These are phyloP conservation scores for Pythium inflatum DNA, from an alignment of 352 stramenopile genomes.

Conservation along the genomic window DNA sequence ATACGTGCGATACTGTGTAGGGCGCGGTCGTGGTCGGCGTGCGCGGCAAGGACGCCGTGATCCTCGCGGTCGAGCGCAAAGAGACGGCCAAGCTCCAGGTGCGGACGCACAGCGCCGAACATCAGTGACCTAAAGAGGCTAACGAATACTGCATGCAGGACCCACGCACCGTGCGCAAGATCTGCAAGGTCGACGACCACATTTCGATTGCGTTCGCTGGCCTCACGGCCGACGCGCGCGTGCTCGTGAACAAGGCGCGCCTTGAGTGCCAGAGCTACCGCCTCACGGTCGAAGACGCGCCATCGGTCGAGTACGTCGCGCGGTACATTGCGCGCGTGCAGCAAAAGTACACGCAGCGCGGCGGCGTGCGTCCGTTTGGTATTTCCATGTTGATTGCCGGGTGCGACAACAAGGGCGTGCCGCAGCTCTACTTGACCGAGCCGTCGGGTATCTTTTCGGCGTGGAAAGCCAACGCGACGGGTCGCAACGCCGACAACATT, in stretches of 20 bases:
- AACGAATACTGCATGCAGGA: too few relatives aligned
- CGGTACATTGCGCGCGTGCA: slow-evolving; percentile 97
- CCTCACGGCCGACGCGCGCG: slow-evolving; percentile 97
- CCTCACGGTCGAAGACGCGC: slow-evolving; percentile 94
- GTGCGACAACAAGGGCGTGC: slow-evolving; percentile 90
- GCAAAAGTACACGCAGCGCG: slow-evolving; percentile 98
- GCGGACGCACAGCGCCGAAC: too few relatives aligned
- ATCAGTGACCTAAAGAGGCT: too few relatives aligned
- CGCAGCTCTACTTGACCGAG: slow-evolving; percentile 98
- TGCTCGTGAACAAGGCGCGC: slow-evolving; percentile 97
- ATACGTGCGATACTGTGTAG: too few relatives aligned
- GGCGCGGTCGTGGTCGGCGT: slow-evolving; percentile 97
- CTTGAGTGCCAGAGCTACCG: slow-evolving; percentile 99
- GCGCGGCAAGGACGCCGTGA: slow-evolving; percentile 95
- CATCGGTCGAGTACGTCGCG: slow-evolving; percentile 95
- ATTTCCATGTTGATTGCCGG: slow-evolving; percentile 98
- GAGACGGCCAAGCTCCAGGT: slow-evolving; percentile 91
- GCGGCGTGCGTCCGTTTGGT: slow-evolving; percentile 98
- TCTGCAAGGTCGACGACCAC: slow-evolving; percentile 98
- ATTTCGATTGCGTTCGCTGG: slow-evolving; percentile 98
- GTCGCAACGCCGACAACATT: slow-evolving; percentile 97
- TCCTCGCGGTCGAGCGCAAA: slow-evolving; percentile 93
- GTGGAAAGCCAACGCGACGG: slow-evolving; percentile 99
- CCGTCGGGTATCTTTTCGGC: slow-evolving; percentile 97
- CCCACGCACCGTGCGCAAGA: slow-evolving; percentile 98